Evolutionary conservation across 257 asterid genomes (phyloP), one percentile per base, ranked within the genome.

Genomic region (Solanum bulbocastanum): DNA sequence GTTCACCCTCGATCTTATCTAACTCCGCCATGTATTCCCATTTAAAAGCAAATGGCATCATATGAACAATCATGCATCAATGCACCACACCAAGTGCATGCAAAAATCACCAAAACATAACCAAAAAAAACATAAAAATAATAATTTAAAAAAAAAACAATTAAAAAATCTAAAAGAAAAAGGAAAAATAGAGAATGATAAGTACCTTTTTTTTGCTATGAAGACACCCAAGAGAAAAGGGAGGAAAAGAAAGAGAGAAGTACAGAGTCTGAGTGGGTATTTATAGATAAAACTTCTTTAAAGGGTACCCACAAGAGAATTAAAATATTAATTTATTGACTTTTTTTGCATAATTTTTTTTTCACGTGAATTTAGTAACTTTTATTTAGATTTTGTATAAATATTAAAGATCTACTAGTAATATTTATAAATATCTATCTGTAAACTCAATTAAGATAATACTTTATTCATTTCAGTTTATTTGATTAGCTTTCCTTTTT

Each of bases 201-300:
- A 22, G 78, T 91, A 91, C 93, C 93, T 91, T 86, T 44, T 20
- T 78, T 44, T 35, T 42, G 23, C 87, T 58, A 83, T 36, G 87
- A 33, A 60, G 85, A 30, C 74, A 88, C 66, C 82, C 49, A 71
- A 86, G 85, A 85, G 87, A 58, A 75, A n/a, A 68, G 88, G 69
- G 86, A 76, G 71, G 90, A 91, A 62, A 90, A 89, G 95, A 91
- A 91, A 82, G 65, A 4, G 4, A 74, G 81, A 35, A 10, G 1
- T 11, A 0, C 2, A 16, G 68, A 8, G 76, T 79, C 86, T 27
- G 32, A 75, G 42, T 68, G 89, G 79, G 40, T 90, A 92, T 90
- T 44, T 91, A 90, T 87, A 90, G 91, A 86, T n/a, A 3, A 3
- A 36, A 81, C 6, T 5, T 81, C 42, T 49, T 10, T 1, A 30